Base-by-base conservation (phyloP, 2,329 filamentous ascomycete species). In the Fusarium secorum region DNA sequence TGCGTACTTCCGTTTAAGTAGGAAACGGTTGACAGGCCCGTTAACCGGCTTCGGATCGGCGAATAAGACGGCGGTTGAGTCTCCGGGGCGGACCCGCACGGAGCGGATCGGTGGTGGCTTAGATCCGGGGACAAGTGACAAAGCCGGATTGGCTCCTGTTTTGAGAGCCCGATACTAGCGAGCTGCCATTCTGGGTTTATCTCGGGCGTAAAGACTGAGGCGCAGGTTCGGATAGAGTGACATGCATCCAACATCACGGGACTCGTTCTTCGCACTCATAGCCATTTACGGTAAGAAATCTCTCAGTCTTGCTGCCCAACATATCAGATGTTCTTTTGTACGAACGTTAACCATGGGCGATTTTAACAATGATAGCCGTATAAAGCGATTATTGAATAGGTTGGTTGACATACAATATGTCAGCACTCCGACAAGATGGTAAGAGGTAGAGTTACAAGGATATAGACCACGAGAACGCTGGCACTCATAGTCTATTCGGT, bases 101-200 rank as follows among this genome's bases (percentile, higher is more conserved):
- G 73, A 54, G 59, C 70, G 55, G 57, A 61, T 49, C 65, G 68
- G 61, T 35, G 71, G 73, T 75, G 74, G 74, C 74, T 75, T 66
- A 66, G 72, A 64, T 74, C 72, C 58, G 62, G 72, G 56, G 60
- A 42, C 36, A 45, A 51, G 22, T 32, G 33, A 58, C 15, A 51
- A 30, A 24, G 22, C 13, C 20, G 33, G 44, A 57, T 64, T 49
- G 49, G 64, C 24, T 49, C 45, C 26, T 32, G 30, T 30, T 41
- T 42, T 17, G n/a, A 38, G 35, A 17, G 53, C 33, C 35, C 17
- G 22, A 38, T 36, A 48, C 49, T 54, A 61, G 45, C 41, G 59
- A 65, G 45, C 44, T 71, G 60, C 68, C 68, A 53, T 68, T 70
- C 63, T 68, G 58, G 68, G 68, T 46, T 64, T 59, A 60, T 70